Base-by-base conservation (phyloP, 169 alveolate genomes). In the Ichthyophthirius multifiliis region DNA sequence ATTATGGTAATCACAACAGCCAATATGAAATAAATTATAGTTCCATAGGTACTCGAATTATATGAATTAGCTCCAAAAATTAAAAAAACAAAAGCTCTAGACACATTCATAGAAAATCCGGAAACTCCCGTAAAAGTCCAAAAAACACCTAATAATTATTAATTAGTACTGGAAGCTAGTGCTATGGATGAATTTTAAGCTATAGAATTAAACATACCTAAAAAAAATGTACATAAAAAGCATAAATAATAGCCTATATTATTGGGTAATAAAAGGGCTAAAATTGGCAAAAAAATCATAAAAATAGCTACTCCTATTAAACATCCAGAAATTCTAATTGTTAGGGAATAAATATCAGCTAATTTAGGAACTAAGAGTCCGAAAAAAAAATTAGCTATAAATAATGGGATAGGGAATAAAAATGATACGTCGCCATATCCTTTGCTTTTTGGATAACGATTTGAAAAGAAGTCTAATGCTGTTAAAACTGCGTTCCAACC, bases 401-500 rank as follows among this genome's bases (percentile, higher is more conserved):
- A 39, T 5, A 67, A 44, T 18, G 77, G 77, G 63, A 39, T 41
- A 5, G 77, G 43, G 62, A 67, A 67, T 35, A 18, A 34, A 44
- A 20, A 34, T 18, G 35, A 39, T 4, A 67, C 77, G 34, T 65
- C 75, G 7, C 62, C 62, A 18, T n/a, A 20, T 7, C 45, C 77
- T n/a, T n/a, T n/a, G 15, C 31, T 39, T 27, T 55, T 55, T 27
- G 71, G 71, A 41, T 37, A 67, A n/a, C 41, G 18, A 10, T 13
- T 18, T 7, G 77, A 34, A 44, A 81, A 81, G 73, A 39, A 81
- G 5, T 39, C 16, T 9, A 81, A 48, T 5, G 76, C 80, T 12
- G 86, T 46, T 27, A 81, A 43, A 23, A 81, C 45, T 12, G 86
- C 86, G 73, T 73, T 81, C 86, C 86, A 81, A 16, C 86, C 86